Conservation (phyloP, 768 basidiomycete genomes). For the Tylopilus vinaceipallidus region DNA sequence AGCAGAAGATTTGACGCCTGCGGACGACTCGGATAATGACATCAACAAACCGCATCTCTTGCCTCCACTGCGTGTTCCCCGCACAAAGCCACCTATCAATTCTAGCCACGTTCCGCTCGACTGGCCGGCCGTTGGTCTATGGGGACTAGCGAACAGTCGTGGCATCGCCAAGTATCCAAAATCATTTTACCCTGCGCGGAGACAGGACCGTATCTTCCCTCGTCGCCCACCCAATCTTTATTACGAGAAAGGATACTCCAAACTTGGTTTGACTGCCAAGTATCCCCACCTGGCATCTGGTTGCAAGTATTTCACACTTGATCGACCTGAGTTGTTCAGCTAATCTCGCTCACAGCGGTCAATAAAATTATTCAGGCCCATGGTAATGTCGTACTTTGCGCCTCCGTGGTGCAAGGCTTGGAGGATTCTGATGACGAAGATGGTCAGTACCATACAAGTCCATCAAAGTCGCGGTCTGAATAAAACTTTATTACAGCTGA, state of each 20-base stretch:
- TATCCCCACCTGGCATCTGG: conserved; percentile 48
- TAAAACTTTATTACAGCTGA: neutral
- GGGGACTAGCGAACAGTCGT: conserved; percentile 23
- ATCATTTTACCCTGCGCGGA: conserved; percentile 19
- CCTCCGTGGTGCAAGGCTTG: conserved; percentile 46
- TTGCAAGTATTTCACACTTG: conserved; percentile 22
- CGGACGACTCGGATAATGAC: conserved; percentile 1
- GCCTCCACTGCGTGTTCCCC: conserved; percentile 12
- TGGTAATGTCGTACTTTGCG: conserved; percentile 42
- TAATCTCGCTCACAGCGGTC: conserved; percentile 38
- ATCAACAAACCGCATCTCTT: neutral
- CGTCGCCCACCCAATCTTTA: conserved; percentile 25
- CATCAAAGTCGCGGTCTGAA: conserved; percentile 16
- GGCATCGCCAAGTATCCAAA: conserved; percentile 23
- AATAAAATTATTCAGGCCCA: conserved; percentile 49
- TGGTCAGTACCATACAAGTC: conserved; percentile 14
- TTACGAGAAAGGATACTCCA: conserved; percentile 23
- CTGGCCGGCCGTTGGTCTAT: conserved; percentile 13
- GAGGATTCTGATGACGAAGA: conserved; percentile 32
- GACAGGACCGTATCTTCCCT: conserved; percentile 20
- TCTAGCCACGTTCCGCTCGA: conserved; percentile 17
- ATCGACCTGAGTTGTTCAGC: neutral
- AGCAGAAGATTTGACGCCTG: conserved; percentile 32
- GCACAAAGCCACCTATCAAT: conserved; percentile 19
- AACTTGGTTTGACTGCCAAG: conserved; percentile 26